Conservation (phyloP, 2,329 filamentous ascomycete species). For the Penicillium aurantiogriseum region DNA sequence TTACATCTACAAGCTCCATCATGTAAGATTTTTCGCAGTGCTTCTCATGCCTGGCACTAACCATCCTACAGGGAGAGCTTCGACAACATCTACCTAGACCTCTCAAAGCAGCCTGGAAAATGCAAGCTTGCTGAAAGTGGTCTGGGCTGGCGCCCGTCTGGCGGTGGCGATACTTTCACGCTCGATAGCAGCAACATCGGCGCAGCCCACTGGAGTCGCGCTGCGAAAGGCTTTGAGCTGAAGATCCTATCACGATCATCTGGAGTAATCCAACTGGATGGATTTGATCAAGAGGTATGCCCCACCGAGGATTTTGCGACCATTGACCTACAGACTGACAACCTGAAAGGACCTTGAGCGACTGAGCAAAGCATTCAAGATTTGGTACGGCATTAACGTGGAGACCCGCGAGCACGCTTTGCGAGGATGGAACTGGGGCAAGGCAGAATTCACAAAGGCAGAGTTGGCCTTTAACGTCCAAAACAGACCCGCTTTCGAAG, state of each 20-base stretch:
- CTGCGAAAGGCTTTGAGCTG: conserved; percentile 86
- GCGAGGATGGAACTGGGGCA: conserved; percentile 99
- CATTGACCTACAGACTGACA: conserved; percentile 13
- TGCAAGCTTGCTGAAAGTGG: conserved; percentile 93
- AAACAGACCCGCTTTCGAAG: conserved; percentile 92
- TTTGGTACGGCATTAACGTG: conserved; percentile 93
- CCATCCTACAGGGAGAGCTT: conserved; percentile 72
- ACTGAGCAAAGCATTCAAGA: conserved; percentile 88
- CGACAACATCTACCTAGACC: conserved; percentile 93
- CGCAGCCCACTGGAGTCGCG: conserved; percentile 90
- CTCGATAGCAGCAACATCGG: conserved; percentile 83
- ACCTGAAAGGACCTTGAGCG: conserved; percentile 76
- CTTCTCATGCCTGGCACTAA: conserved; percentile 12
- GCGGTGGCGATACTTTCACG: conserved; percentile 88
- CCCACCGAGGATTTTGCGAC: neutral
- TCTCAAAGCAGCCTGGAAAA: conserved; percentile 88
- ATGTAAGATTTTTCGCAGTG: conserved; percentile 30
- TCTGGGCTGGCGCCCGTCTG: conserved; percentile 89
- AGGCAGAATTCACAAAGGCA: conserved; percentile 92
- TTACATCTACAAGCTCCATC: conserved; percentile 29
- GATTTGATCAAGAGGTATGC: conserved; percentile 78
- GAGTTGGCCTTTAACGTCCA: conserved; percentile 96
- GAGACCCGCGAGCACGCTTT: conserved; percentile 92
- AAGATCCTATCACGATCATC: conserved; percentile 84
- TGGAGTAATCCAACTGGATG: conserved; percentile 88